phyloP scores from a whole-genome alignment of 148 eudicot species.

The Hydrangea macrophylla region DNA sequence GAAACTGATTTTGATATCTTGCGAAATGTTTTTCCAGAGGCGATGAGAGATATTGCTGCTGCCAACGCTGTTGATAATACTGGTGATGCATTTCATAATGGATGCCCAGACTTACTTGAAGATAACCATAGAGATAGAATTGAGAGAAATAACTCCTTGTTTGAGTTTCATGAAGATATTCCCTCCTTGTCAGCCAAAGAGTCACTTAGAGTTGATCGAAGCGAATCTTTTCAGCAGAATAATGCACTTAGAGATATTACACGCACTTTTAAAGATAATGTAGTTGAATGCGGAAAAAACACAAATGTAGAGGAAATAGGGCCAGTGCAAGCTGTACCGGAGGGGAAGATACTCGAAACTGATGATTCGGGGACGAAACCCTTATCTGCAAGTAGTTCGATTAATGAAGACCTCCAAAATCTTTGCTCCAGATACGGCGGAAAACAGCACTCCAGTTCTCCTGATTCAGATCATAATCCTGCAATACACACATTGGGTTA shows the following conservation, averaged over 20 bases:
- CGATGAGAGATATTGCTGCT: conserved; percentile 19
- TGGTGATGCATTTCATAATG: conserved; percentile 26
- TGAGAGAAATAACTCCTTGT: no score
- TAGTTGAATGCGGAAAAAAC: conserved; percentile 21
- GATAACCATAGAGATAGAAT: conserved; percentile 23
- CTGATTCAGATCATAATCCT: no score
- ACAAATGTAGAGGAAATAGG: conserved; percentile 17
- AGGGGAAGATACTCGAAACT: no score
- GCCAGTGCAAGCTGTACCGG: conserved; percentile 20
- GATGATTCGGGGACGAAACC: no score
- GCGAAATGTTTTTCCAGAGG: conserved; percentile 40
- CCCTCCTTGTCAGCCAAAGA: conserved; percentile 15
- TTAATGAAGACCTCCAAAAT: no score
- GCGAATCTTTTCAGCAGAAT: conserved; percentile 22
- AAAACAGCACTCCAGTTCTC: no score
- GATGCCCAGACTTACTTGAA: conserved; percentile 27
- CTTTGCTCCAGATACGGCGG: no score
- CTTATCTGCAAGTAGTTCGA: no score
- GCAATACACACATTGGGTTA: no score
- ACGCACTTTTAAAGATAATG: conserved; percentile 17
- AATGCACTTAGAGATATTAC: conserved; percentile 13
- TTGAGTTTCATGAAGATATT: conserved; percentile 22
- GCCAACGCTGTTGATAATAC: conserved; percentile 25
- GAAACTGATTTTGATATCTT: conserved; percentile 35
- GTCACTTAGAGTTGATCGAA: conserved; percentile 22